These are phyloP conservation scores for Arachis monticola DNA, from an alignment of 331 rosid species.

Conservation along the genomic window DNA sequence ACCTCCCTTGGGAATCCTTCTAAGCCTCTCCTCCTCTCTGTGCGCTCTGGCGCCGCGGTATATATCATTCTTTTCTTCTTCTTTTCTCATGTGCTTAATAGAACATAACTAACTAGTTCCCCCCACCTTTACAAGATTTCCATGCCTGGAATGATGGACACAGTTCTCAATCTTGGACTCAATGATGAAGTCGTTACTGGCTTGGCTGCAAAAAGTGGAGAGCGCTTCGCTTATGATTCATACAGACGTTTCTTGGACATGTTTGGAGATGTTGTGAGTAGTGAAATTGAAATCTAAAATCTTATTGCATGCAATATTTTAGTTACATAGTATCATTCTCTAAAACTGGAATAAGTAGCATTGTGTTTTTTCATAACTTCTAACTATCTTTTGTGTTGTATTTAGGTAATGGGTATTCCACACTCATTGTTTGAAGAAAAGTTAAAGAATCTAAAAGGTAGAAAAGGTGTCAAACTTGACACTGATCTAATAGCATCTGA, in stretches of 20 bases:
- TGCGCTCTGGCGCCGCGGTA: constrained; percentile 99
- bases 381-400: constrained; percentile 30
- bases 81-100: neutral
- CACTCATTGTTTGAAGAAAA: constrained; percentile 88
- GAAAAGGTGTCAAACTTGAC: constrained; percentile 71
- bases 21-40: constrained; percentile 84
- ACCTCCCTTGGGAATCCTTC: constrained; percentile 87
- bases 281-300: constrained; percentile 23
- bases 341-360: neutral
- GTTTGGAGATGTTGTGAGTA: constrained; percentile 96
- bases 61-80: constrained; percentile 8
- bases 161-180: constrained; percentile 96
- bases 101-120: constrained; percentile 16
- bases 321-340: constrained; percentile 5
- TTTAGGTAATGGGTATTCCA: constrained; percentile 84
- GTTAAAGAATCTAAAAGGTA: constrained; percentile 63
- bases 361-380: constrained; percentile 3
- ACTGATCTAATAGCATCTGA: constrained; percentile 69
- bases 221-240: constrained; percentile 93
- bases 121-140: constrained; percentile 62
- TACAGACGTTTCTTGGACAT: constrained; percentile 93
- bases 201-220: constrained; percentile 90
- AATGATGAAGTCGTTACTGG: constrained; percentile 91
- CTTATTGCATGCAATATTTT: neutral
- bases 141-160: constrained; percentile 99